Evolutionary conservation across 2,329 filamentous ascomycete genomes (phyloP), one percentile per base, ranked within the genome.

Genomic region (Lachnellula suecica): DNA sequence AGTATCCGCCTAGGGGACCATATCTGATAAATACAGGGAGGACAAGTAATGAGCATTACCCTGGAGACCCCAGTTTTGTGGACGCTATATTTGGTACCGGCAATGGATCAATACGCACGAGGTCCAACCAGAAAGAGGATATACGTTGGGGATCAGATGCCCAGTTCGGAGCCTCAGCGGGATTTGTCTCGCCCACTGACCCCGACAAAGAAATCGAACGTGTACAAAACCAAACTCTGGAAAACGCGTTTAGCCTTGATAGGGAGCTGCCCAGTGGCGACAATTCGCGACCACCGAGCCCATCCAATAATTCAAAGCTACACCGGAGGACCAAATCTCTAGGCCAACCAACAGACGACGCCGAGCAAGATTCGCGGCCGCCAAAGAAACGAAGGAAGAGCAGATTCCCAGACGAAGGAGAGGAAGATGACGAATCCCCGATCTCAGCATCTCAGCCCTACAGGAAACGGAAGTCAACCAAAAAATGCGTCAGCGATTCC

Each of bases 131-230:
- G 19, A 75, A 79, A 47, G 56, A 57, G 11, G 66, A 67, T 35
- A 74, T 87, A 41, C 79, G 81, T 56, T 89, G 83, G 80, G 87
- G 87, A 9, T 87, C 87, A 1, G 87, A 90, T 67, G 67, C 77
- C n/a, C 81, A 74, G 52, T 90, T 90, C 65, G 77, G 72, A 55
- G 68, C 71, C 20, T 66, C 75, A 5, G 79, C 82, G 60, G 78
- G 76, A n/a, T 90, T 85, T 61, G 71, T 81, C 6, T 79, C 84
- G 1, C 73, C 74, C 9, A 74, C 78, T 6, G 71, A 77, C 53
- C 77, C 81, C 59, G 83, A 85, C 34, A 81, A 81, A 2, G 76
- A 78, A 11, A 68, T 84, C 27, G 77, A 81, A 34, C 75, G 78
- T 54, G 74, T 77, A 29, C 74, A 84, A 40, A 68, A 86, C 15